phyloP scores from a whole-genome alignment of 805 yeast genomes.

The Starmerella vaccinii region DNA sequence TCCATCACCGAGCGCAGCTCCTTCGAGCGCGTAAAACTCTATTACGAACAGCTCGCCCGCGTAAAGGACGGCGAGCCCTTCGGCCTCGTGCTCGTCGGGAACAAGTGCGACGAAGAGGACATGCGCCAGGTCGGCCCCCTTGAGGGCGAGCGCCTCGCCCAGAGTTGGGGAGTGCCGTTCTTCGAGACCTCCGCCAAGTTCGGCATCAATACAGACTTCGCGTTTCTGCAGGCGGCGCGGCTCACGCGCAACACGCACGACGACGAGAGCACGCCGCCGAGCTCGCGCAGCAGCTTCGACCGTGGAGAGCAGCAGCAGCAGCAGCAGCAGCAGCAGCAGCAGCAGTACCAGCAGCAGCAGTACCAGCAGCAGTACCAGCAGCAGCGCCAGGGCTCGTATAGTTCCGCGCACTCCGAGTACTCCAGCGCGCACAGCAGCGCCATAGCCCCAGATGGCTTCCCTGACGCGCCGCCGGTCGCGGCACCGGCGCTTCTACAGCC shows the following conservation, averaged over 20 bases:
- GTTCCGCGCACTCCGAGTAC: neutral
- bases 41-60: slow-evolving; percentile 66
- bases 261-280: slow-evolving; percentile 3
- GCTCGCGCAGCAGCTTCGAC: slow-evolving; percentile 6
- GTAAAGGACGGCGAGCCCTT: slow-evolving; percentile 47
- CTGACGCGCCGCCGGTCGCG: too few relatives aligned
- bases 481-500: neutral
- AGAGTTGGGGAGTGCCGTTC: slow-evolving; percentile 52
- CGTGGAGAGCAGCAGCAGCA: neutral
- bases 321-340: too few relatives aligned
- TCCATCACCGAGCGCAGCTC: slow-evolving; percentile 77
- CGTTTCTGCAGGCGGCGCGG: slow-evolving; percentile 56
- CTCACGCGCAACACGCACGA: slow-evolving; percentile 62
- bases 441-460: too few relatives aligned
- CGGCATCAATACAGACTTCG: slow-evolving; percentile 76
- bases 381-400: slow-evolving; percentile 3
- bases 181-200: slow-evolving; percentile 92
- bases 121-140: slow-evolving; percentile 69
- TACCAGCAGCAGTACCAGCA: neutral
- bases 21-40: slow-evolving; percentile 72
- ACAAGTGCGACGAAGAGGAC: slow-evolving; percentile 68
- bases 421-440: neutral
- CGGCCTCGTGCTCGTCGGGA: slow-evolving; percentile 87
- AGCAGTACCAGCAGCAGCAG: too few relatives aligned
- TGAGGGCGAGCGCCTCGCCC: slow-evolving; percentile 74